Percentiles rank a stretch among this genome's conserved stretches.
phyloP scores from a whole-genome alignment of 768 basidiomycete species.

The Phaeotremella skinneri region DNA sequence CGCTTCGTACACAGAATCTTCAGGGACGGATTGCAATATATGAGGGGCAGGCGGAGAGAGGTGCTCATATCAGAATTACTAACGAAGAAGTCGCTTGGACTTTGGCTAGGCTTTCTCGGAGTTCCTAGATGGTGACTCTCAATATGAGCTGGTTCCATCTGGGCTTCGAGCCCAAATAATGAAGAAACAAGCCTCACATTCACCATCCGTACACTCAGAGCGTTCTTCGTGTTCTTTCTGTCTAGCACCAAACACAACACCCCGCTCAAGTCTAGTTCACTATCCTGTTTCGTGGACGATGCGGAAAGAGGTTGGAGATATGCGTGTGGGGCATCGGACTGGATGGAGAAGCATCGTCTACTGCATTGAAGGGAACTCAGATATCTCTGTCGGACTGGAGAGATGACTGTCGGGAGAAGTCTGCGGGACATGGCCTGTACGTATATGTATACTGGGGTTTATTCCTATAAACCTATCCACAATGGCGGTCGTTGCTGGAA shows the following conservation, averaged over 20 bases:
- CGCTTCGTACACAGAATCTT: too few relatives aligned
- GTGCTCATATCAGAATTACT: too few relatives aligned
- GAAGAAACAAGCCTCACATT: slow-evolving; percentile 54
- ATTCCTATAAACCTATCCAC: neutral
- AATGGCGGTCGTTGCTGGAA: neutral
- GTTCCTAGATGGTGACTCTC: slow-evolving; percentile 57
- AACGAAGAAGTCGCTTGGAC: slow-evolving; percentile 41
- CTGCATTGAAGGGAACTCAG: too few relatives aligned
- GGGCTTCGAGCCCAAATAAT: neutral
- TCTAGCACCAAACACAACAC: slow-evolving; percentile 74
- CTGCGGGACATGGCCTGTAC: too few relatives aligned
- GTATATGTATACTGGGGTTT: too few relatives aligned
- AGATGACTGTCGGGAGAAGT: too few relatives aligned
- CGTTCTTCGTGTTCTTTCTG: slow-evolving; percentile 79
- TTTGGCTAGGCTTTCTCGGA: slow-evolving; percentile 66
- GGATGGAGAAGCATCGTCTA: neutral
- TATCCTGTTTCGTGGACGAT: slow-evolving; percentile 28
- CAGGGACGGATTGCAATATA: too few relatives aligned
- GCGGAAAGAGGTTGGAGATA: slow-evolving; percentile 28
- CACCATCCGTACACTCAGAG: slow-evolving; percentile 72
- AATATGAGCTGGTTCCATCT: slow-evolving; percentile 14
- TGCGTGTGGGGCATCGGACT: slow-evolving; percentile 27
- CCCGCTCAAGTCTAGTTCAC: slow-evolving; percentile 55
- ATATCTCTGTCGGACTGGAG: too few relatives aligned
- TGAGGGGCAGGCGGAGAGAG: too few relatives aligned